Evolutionary conservation across 768 basidiomycete species (phyloP), one percentile per base, ranked within the genome.

Genomic region (Austroboletus eburneus): DNA sequence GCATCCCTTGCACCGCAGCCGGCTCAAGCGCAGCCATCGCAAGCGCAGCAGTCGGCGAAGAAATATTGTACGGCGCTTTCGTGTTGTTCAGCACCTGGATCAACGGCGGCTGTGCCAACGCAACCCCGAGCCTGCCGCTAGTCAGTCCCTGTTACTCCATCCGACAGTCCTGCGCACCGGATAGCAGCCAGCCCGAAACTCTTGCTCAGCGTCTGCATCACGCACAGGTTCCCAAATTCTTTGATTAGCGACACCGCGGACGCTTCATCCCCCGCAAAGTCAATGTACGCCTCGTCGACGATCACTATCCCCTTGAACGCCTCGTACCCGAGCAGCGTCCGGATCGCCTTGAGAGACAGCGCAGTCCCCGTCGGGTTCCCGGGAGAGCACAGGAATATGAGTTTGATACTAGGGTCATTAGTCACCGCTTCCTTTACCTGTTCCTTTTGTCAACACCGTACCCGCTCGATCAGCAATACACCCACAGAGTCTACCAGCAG

Each of bases 41-140:
- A 20, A 97, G 79, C 23, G 80, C 68, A 12, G 95, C 91, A 6
- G 91, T 91, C 0, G 93, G 93, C 0, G 85, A 78, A 14, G 93
- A 94, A 55, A 99, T 82, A 66, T 96, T 97, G 73, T 98, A 99
- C 0, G 96, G 96, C 1, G 95, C 96, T 65, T 99, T 99, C 22
- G 94, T 88, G 65, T 98, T 98, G 49, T 82, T 79, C 43, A 98
- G 80, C 51, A 97, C 76, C 57, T 92, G 94, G 37, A 97, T 87
- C 12, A 99, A 71, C 0, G 90, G 83, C 0, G 92, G 92, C 49
- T 93, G 87, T 5, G 92, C 90, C 45, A 97, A 70, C 0, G 91
- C 91, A 38, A 94, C 80, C 0, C 96, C 96, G 22, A 99, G 74
- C 39, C 92, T 96, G 7, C 24, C 33, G 16, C 5, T 12, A 27